Evolutionary conservation across 2,329 filamentous ascomycete genomes (phyloP), one percentile per base, ranked within the genome.

Genomic region (Macrophomina tecta): DNA sequence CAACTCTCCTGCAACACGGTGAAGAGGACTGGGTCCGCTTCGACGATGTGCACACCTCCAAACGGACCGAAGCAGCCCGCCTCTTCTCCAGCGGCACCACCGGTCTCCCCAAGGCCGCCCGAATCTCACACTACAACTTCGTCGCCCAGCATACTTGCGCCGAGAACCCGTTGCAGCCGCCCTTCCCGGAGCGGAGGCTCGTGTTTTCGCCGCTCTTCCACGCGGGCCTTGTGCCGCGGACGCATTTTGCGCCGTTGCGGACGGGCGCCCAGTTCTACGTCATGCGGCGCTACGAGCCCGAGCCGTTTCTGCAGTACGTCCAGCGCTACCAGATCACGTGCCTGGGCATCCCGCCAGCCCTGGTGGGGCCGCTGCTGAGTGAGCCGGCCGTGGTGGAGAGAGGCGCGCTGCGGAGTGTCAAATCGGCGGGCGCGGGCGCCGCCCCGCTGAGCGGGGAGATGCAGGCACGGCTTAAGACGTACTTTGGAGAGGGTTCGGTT

Each of bases 191-290:
- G 4, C 8, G 16, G 12, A 23, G 5, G 1, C 68, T 85, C 1
- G 69, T 83, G 18, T 76, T 80, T 0, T 69, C 85, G 0, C 85
- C 86, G 1, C 79, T 86, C 72, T 88, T 87, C 73, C 86, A 76
- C 65, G 72, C 73, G 49, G 69, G 69, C 64, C 72, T 72, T 32
- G 69, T 72, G 11, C 75, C 75, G 2, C 65, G 70, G n/a, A 72
- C 71, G 7, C 70, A 74, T 7, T 71, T 77, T 2, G 75, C 77
- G 0, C 70, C 78, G 1, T 76, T 78, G 65, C 77, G 74, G 23
- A 46, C 60, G 60, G 75, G 73, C 18, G 53, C 72, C 11, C 49
- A 55, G 28, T 72, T 70, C 1, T 75, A 78, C 60, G 76, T 79
- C 16, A 78, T 76, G 8, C 74, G 77, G 1, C 72, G 77, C 4